A percentile compares a stretch with the other conserved stretches of the same genome.
Conservation (phyloP, 2,329 filamentous ascomycete genomes). For the Lizonia empirigonia region DNA sequence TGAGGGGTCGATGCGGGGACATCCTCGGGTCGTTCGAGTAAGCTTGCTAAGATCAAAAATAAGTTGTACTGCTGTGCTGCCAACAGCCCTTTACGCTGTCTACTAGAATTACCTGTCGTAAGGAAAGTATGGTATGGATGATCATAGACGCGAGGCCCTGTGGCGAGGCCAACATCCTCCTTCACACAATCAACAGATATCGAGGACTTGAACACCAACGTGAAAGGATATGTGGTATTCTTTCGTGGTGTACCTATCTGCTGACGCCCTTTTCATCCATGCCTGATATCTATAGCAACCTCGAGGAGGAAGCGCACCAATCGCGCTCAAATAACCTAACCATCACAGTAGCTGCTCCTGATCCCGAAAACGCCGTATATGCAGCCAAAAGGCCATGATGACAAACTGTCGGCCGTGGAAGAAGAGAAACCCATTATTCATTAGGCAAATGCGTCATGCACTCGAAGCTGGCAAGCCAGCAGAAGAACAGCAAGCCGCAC, state of each 20-base stretch:
- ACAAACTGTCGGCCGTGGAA: conserved; percentile 8
- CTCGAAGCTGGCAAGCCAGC: conserved; percentile 4
- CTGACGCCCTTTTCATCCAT: conserved; percentile 8
- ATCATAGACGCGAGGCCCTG: not conserved
- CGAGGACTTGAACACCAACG: not conserved
- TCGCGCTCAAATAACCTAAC: conserved; percentile 9
- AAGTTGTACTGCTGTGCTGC: not conserved
- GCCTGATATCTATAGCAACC: conserved; percentile 4
- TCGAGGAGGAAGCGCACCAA: conserved; percentile 5
- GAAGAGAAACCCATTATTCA: conserved; percentile 7
- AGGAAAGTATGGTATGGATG: not conserved
- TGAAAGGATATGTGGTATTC: conserved; percentile 3
- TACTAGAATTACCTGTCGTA: not conserved
- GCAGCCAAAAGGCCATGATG: conserved; percentile 13
- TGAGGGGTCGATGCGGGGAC: conserved; percentile 16
- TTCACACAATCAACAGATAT: not conserved
- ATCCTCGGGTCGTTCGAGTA: conserved; percentile 16
- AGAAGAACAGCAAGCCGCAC: not conserved
- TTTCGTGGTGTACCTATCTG: conserved; percentile 1
- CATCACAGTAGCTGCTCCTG: not conserved
- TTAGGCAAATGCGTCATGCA: conserved; percentile 9
- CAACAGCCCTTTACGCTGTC: no score
- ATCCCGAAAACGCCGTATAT: conserved; percentile 15
- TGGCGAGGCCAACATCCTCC: no score
- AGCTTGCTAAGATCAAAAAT: not conserved